Base-by-base conservation (phyloP, 164 flowering plant genomes). In the Vitis labrusca region DNA sequence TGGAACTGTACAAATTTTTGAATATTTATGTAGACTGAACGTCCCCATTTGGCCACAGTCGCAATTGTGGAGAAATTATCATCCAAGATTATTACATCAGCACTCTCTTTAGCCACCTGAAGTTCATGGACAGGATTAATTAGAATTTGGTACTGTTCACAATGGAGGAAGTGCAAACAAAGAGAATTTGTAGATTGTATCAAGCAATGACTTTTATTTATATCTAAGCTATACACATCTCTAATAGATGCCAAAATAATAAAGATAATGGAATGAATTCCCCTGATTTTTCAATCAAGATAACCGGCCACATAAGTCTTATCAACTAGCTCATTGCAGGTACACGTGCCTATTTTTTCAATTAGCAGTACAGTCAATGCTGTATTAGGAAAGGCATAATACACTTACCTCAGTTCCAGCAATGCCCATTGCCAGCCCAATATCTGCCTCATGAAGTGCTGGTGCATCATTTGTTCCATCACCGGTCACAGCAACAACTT, bases 401-500 rank as follows among this genome's bases (percentile, higher is more conserved):
- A 56, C 12, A 50, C 77, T 73, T 23, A 92, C 98, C 92, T 94
- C 98, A 66, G 98, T 94, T 71, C 98, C 98, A 72, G 98, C 89
- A 75, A 94, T 92, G 63, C 98, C 98, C 98, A 94, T 94, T 50
- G 98, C 98, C 54, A 94, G 89, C 65, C 98, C 98, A 74, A 94
- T 94, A 81, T 92, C 98, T 67, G 98, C 98, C 75, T 94, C 98
- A 79, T 92, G 97, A 74, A 94, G 97, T 16, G 98, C 98, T 17
- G 98, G 98, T 69, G 98, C 98, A 75, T 94, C 98, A 74, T 94
- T 94, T 70, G 98, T 94, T 68, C 98, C 98, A 82, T 94, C 98
- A 70, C 98, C 98, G 19, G 98, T 94, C 67, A 92, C 98, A 2
- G 98, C 98, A 77, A 94, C 97, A 76, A 94, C 98, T 84, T 94